Conservation (phyloP, 2,329 filamentous ascomycete genomes). For the Aspergillus novoparasiticus region DNA sequence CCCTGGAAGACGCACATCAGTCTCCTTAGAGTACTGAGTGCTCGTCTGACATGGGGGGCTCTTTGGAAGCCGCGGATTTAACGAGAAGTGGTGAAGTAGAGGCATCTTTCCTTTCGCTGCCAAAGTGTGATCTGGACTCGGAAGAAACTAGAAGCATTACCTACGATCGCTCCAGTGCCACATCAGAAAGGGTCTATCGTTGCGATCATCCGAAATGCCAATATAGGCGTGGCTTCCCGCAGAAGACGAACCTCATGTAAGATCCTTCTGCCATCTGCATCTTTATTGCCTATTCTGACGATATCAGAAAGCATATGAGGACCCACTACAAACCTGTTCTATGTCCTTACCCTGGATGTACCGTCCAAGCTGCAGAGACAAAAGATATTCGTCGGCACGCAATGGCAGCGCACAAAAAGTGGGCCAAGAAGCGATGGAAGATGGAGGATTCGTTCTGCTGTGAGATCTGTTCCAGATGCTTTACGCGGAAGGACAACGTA, state of each 20-base stretch:
- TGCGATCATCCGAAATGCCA: background rate
- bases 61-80: too few species aligned
- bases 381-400: background rate
- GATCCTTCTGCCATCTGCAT: background rate
- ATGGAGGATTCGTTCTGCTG: background rate
- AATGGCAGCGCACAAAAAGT: background rate
- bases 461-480: rapidly evolving
- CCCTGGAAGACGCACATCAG: too few species aligned
- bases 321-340: background rate
- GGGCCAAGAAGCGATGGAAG: background rate
- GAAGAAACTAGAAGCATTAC: background rate
- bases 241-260: background rate
- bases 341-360: too few species aligned
- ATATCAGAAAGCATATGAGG: background rate
- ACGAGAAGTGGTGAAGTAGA: too few species aligned
- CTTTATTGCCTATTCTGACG: background rate
- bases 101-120: too few species aligned
- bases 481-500: background rate
- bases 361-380: background rate
- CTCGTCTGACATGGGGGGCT: too few species aligned
- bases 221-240: background rate
- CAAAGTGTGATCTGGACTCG: too few species aligned
- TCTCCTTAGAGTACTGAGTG: too few species aligned
- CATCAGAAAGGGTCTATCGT: background rate
- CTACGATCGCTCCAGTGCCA: background rate